phyloP scores from a whole-genome alignment of 2,329 filamentous ascomycete genomes.

The Ceratocystis cubensis region DNA sequence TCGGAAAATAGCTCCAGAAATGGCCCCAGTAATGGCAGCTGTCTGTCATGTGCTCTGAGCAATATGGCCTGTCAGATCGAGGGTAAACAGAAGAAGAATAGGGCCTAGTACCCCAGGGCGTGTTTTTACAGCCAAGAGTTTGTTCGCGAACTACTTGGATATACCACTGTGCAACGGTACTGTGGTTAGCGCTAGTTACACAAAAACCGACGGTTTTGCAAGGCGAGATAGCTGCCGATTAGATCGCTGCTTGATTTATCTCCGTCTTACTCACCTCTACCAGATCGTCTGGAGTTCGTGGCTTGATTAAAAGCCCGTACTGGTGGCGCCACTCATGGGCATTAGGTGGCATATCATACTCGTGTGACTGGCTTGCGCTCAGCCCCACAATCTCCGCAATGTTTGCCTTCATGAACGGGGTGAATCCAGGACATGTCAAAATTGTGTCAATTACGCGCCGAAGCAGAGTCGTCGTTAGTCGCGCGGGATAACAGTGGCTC shows the following conservation, averaged over 20 bases:
- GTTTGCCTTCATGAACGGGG: constrained; percentile 47
- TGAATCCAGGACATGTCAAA: constrained; percentile 49
- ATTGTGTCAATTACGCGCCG: constrained; percentile 40
- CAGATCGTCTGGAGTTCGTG: constrained; percentile 38
- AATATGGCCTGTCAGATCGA: neutral
- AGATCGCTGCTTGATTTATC: neutral
- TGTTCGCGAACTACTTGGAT: constrained; percentile 13
- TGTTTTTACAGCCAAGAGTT: neutral
- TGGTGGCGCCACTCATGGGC: constrained; percentile 40
- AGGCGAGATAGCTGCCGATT: neutral
- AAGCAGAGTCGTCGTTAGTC: constrained; percentile 41
- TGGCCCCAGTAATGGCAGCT: constrained; percentile 17
- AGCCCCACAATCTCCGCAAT: constrained; percentile 36
- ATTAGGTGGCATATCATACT: constrained; percentile 37
- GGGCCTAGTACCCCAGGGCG: neutral
- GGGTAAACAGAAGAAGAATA: neutral
- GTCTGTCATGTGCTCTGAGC: constrained; percentile 6
- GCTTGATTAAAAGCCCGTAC: constrained; percentile 40
- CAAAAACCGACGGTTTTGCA: neutral
- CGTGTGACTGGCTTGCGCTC: constrained; percentile 27
- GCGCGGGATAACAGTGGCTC: constrained; percentile 30
- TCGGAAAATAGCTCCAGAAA: constrained; percentile 18
- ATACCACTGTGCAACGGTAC: constrained; percentile 13
- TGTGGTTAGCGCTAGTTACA: neutral
- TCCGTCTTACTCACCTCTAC: constrained; percentile 37